Conservation (phyloP, 371 early-diverging fungal species). For the Batrachochytrium dendrobatidis region DNA sequence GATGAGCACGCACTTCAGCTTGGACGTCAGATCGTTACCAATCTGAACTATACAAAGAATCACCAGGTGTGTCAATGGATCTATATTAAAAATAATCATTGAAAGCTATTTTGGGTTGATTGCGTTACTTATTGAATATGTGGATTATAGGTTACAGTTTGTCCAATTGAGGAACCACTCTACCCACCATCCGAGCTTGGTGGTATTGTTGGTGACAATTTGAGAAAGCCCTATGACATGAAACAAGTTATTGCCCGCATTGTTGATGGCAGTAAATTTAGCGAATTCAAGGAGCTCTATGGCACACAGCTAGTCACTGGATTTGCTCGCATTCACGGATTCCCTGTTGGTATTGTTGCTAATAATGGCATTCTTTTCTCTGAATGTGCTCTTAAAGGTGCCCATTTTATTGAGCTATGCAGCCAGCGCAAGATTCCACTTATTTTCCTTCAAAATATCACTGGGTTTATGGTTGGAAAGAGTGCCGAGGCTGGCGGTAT, state of each 20-base stretch:
- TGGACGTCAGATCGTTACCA: conserved; percentile 79
- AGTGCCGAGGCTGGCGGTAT: conserved; percentile 95
- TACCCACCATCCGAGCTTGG: conserved; percentile 81
- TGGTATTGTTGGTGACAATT: conserved; percentile 93
- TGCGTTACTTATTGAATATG: background rate
- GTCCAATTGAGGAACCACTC: conserved; percentile 68
- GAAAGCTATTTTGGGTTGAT: too few species aligned
- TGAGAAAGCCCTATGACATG: conserved; percentile 78
- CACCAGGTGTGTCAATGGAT: conserved; percentile 12
- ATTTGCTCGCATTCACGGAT: conserved; percentile 88
- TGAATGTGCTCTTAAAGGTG: conserved; percentile 93
- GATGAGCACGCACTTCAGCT: conserved; percentile 89
- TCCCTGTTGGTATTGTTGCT: conserved; percentile 94
- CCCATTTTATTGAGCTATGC: conserved; percentile 96
- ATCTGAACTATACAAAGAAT: conserved; percentile 69
- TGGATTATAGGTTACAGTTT: conserved; percentile 8
- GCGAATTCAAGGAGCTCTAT: conserved; percentile 93
- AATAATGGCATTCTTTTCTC: conserved; percentile 97
- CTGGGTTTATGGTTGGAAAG: conserved; percentile 96
- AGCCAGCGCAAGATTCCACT: conserved; percentile 87
- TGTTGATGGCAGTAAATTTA: conserved; percentile 89
- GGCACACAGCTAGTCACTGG: conserved; percentile 90
- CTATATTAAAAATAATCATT: too few species aligned
- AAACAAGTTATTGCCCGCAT: conserved; percentile 92
- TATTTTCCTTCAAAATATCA: conserved; percentile 94